Base-by-base conservation (phyloP, 1,284 basidiomycete genomes). In the Coniferiporia weirii region DNA sequence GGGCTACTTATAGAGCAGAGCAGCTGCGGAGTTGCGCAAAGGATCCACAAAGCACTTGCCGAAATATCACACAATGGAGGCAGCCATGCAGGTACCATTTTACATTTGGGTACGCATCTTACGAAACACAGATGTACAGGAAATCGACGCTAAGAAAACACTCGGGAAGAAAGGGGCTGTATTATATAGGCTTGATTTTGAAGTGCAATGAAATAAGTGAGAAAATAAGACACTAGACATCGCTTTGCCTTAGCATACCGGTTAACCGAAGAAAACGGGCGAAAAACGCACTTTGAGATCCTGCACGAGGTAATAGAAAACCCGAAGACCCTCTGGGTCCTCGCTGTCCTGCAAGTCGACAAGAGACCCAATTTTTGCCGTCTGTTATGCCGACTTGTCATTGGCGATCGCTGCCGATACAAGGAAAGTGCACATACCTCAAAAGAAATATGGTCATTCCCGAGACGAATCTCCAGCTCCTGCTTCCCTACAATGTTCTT, bases 301-400 rank as follows among this genome's bases (percentile, higher is more conserved):
- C 74, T 99, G 96, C 4, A 99, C 92, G 32, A 99, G 83, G 70
- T 99, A 99, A 75, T 99, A 99, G 76, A 99, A 98, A 51, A 98
- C 95, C n/a, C 96, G 85, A 44, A 99, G 79, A 0, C 96, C 96
- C 70, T 99, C 96, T 0, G 97, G 95, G 70, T 99, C 97, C 66
- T 97, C 91, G 62, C 93, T 95, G 67, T 98, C 95, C 68, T 96
- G 93, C 48, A 99, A 95, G 66, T 99, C 96, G 46, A 96, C 93
- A 48, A 99, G 75, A 9, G 95, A 93, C 19, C 96, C 96, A 52
- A 99, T 95, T 79, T 99, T 99, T 43, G 95, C 94, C 7, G 97
- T 98, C 95, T 98, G 64, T 10, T 48, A 13, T 27, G 19, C 15
- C 19, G 15, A 45, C 15, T 4, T 36, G 20, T 36, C 22, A 35